These are phyloP conservation scores for Glomus cerebriforme DNA, from an alignment of 192 early-diverging fungal genomes.

Conservation along the genomic window DNA sequence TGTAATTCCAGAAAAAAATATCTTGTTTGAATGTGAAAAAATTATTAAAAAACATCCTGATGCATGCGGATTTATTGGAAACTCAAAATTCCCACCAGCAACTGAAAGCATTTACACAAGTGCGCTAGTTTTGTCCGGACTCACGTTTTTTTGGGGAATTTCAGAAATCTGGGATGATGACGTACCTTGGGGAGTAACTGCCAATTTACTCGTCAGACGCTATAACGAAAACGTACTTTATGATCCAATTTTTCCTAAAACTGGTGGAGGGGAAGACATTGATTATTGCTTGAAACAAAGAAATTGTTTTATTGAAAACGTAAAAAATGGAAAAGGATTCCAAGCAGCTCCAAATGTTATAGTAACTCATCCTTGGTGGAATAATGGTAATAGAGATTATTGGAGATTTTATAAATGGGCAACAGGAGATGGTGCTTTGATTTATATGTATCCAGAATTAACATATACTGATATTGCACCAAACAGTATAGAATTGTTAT, in stretches of 20 bases:
- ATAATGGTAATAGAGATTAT: background rate
- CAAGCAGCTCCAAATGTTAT: conserved; percentile 6
- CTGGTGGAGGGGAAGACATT: conserved; percentile 28
- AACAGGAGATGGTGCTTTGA: conserved; percentile 2
- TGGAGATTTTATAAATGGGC: conserved; percentile 2
- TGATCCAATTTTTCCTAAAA: conserved; percentile 6
- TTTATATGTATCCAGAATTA: conserved; percentile 8
- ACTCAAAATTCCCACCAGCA: background rate
- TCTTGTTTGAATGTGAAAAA: conserved; percentile 12
- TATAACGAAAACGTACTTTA: background rate
- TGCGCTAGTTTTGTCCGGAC: background rate
- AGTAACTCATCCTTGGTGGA: conserved; percentile 25
- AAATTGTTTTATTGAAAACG: background rate
- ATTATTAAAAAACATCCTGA: conserved; percentile 3
- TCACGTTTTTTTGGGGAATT: conserved; percentile 24
- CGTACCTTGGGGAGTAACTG: conserved; percentile 21
- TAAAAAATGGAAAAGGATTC: background rate
- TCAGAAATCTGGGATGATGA: background rate
- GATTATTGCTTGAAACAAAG: conserved; percentile 21
- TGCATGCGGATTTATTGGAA: conserved; percentile 14
- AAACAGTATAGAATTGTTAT: background rate
- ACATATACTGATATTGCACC: background rate
- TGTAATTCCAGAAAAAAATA: background rate
- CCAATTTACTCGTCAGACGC: conserved; percentile 9
- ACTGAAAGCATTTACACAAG: background rate